Evolutionary conservation across 2,329 filamentous ascomycete species (phyloP), one percentile per base, ranked within the genome.

Genomic region (Stemphylium lycopersici): DNA sequence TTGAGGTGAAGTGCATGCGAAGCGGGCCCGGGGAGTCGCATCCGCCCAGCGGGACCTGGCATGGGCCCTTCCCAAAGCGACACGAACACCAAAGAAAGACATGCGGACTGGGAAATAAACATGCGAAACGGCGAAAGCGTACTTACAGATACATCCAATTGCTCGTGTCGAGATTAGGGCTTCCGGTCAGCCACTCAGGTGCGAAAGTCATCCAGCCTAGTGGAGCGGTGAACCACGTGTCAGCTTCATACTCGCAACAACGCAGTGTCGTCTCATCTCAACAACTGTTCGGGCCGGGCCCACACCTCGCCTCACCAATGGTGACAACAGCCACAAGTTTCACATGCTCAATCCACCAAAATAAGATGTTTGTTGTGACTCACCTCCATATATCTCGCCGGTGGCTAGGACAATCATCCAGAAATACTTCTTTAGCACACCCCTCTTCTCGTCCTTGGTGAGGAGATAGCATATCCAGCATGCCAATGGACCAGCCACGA

Each of bases 181-280:
- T 83, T 0, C 83, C 85, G 2, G 79, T 83, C 61, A 88, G 69
- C 85, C 85, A 88, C 68, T 88, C 85, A 31, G 85, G 85, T 36
- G 80, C 82, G 70, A 88, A 88, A 0, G 85, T 87, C 84, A 87
- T 87, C 68, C 83, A 87, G 22, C 81, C 77, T 79, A 59, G 48
- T 40, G 59, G 51, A 61, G 63, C 62, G 65, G 69, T 69, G 67
- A 69, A 72, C 61, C 66, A 75, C 69, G 71, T 73, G 72, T 76
- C 72, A 75, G 73, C 68, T 57, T 48, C 42, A 61, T 56, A 64
- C 56, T 66, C 59, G 60, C 54, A 60, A 55, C 58, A 64, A 49
- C 46, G 38, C 53, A 61, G 52, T 50, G 48, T 51, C 36, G 55
- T 48, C 57, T 55, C 54, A 52, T 57, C 59, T 59, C 63, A 66